Conservation (phyloP, 441 rosid genomes). For the Adansonia grandidieri region DNA sequence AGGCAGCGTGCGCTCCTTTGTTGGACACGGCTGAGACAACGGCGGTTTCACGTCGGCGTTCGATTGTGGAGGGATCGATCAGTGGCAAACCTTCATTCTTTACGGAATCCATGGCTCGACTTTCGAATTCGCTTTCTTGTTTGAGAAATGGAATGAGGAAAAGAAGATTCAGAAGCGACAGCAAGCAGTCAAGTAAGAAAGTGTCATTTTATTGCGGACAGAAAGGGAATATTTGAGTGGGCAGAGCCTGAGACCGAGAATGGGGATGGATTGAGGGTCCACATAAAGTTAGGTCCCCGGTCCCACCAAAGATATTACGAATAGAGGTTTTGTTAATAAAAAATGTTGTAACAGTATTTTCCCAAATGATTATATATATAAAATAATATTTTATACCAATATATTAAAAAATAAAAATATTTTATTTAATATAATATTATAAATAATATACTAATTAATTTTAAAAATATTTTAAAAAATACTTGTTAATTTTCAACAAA, state of each 20-base stretch:
- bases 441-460: too few relatives aligned
- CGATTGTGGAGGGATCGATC: conserved; percentile 19
- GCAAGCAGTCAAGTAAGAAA: not conserved
- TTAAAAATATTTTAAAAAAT: too few relatives aligned
- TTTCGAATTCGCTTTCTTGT: conserved; percentile 5
- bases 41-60: conserved; percentile 25
- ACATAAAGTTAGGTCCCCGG: not conserved
- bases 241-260: not conserved
- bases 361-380: too few relatives aligned
- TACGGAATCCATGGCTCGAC: conserved; percentile 26
- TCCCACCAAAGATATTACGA: conserved; percentile 16
- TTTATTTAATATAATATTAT: too few relatives aligned
- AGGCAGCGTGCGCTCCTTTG: conserved; percentile 60
- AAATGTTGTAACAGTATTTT: not conserved
- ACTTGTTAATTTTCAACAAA: too few relatives aligned
- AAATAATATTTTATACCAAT: too few relatives aligned
- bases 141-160: not conserved
- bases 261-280: conserved; percentile 17
- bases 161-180: conserved; percentile 24
- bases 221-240: conserved; percentile 17
- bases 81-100: conserved; percentile 32
- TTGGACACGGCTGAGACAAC: conserved; percentile 33
- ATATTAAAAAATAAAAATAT: too few relatives aligned
- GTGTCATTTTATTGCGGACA: conserved; percentile 7
- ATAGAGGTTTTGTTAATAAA: not conserved